These are phyloP conservation scores for Phoma sp. DNA, from an alignment of 2,329 filamentous ascomycete species.

Conservation along the genomic window DNA sequence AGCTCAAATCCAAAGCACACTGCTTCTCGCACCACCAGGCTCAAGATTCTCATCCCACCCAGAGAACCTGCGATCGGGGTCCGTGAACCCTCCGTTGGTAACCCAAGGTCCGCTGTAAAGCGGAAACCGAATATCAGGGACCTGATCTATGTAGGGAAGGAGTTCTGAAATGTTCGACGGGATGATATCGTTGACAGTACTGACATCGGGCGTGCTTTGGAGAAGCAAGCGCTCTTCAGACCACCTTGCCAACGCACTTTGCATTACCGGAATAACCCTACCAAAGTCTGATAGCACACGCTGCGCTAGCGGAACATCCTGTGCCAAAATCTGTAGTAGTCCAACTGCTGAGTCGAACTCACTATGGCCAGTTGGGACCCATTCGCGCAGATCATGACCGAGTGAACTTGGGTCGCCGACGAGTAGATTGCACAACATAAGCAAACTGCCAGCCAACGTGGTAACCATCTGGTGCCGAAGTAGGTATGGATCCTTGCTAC, in stretches of 20 bases:
- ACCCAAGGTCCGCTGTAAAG: neutral
- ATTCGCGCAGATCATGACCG: constrained; percentile 9
- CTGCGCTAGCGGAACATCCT: constrained; percentile 23
- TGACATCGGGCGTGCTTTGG: neutral
- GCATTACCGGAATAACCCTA: constrained; percentile 19
- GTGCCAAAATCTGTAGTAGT: constrained; percentile 26
- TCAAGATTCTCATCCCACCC: neutral
- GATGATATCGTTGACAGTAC: constrained; percentile 1
- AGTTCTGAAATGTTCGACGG: constrained; percentile 26
- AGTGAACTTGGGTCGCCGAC: constrained; percentile 20
- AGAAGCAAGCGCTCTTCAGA: neutral
- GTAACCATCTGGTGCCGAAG: neutral
- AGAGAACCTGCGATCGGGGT: neutral
- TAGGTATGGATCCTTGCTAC: constrained; percentile 18
- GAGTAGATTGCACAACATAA: constrained; percentile 30
- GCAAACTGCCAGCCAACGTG: constrained; percentile 26
- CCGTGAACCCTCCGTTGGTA: neutral
- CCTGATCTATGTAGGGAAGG: constrained; percentile 32
- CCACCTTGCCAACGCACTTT: constrained; percentile 3
- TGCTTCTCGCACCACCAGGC: neutral
- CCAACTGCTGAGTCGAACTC: constrained; percentile 21
- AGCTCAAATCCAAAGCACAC: constrained; percentile 2
- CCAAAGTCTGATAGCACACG: constrained; percentile 34
- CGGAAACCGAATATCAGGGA: neutral
- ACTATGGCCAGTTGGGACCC: constrained; percentile 11